Conservation (phyloP, 768 basidiomycete genomes). For the Phanerochaete sordida region DNA sequence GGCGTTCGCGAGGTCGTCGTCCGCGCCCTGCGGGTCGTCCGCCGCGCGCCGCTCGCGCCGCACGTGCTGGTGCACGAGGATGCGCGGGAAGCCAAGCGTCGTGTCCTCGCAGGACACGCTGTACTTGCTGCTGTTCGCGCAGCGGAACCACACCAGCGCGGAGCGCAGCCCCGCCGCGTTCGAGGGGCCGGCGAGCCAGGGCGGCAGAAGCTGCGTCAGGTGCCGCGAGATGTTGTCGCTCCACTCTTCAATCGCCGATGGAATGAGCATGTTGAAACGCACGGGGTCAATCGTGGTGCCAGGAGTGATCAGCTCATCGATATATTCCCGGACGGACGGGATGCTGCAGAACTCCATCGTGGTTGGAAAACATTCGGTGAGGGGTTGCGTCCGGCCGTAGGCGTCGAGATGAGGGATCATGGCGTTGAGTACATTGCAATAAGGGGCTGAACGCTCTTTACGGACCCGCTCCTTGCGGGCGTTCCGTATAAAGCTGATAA, state of each 20-base stretch:
- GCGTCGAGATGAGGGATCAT: background rate
- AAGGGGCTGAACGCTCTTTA: background rate
- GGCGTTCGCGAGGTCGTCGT: constrained; percentile 1
- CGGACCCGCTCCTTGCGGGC: background rate
- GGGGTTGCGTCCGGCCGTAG: background rate
- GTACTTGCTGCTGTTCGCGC: background rate
- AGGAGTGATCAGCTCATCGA: background rate
- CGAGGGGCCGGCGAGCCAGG: background rate
- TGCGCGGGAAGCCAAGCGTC: background rate
- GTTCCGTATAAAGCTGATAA: background rate
- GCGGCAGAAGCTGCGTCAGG: background rate
- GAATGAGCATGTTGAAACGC: background rate
- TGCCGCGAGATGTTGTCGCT: background rate
- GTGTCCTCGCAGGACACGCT: background rate
- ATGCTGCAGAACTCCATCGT: background rate
- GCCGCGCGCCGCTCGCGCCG: too few relatives aligned
- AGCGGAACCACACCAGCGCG: constrained; percentile 1
- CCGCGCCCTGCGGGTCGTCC: background rate
- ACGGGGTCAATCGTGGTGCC: background rate
- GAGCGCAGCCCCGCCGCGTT: background rate
- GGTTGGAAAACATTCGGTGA: background rate
- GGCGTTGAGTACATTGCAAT: background rate
- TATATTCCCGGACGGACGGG: background rate
- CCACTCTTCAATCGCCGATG: background rate
- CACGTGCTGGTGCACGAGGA: background rate